Base-by-base conservation (phyloP, 441 rosid species). In the Mallotus japonicus region DNA sequence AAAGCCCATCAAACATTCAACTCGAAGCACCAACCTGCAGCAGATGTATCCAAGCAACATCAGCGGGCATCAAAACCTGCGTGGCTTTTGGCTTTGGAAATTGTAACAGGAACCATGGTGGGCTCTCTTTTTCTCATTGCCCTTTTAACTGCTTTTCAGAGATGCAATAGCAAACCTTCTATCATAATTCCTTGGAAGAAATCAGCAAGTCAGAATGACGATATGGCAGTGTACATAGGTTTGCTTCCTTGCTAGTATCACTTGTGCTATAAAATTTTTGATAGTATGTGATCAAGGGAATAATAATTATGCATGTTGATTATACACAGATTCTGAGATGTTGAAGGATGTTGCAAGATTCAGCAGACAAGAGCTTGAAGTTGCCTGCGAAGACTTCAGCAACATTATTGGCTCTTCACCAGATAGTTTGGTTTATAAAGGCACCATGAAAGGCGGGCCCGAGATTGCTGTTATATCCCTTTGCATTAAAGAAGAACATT, bases 311-410 rank as follows among this genome's bases (percentile, higher is more conserved):
- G 11, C 55, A 56, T 44, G 46, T 42, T 49, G 53, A 62, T 57
- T 62, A 22, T 57, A 10, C 72, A 63, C 89, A 95, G 99, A 95
- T 83, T 81, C 95, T 42, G 97, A 92, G 81, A 76, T 88, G 82
- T 85, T 96, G 82, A 92, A 93, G 74, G 94, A 89, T 71, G 92
- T 96, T 16, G 77, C 71, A 24, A 89, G 90, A 85, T 90, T 84
- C 77, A 85, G 92, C 73, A 93, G 97, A 81, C 97, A 88, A 83
- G 98, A 90, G 71, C 97, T 96, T 65, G 99, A 96, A 86, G 92
- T 88, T 70, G 98, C 99, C 46, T 96, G 98, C 77, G 99, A 96
- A 88, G 97, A 96, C 85, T 93, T 93, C 80, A 96, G 99, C 87
- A 96, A 96, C 81, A 90, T 96, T 64, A 96, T 96, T 68, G 99